Evolutionary conservation across 495 filamentous ascomycete species (phyloP).

Genomic region (Sporormia fimetaria): DNA sequence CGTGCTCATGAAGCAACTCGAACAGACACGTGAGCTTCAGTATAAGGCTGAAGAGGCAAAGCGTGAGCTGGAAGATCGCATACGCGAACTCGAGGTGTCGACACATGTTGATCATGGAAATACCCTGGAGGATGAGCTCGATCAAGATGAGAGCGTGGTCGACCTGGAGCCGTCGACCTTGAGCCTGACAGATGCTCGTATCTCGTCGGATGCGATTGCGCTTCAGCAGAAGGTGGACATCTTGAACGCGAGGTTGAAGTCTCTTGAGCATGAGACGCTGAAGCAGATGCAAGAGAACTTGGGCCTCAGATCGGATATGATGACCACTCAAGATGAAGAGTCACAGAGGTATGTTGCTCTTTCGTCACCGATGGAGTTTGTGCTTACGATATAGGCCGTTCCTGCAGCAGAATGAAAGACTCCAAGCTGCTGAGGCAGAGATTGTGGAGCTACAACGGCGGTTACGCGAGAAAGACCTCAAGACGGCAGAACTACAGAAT

Average conservation of each 20-base stretch:
- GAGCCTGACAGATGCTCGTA: slow-evolving; percentile 1
- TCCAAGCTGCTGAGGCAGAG: slow-evolving; percentile 28
- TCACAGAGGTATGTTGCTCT: slow-evolving; percentile 9
- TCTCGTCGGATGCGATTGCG: slow-evolving; percentile 18
- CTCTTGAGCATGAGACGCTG: slow-evolving; percentile 28
- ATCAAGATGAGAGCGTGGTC: slow-evolving; percentile 8
- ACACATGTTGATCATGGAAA: slow-evolving; percentile 9
- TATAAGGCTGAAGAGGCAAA: slow-evolving; percentile 44
- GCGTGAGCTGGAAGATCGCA: slow-evolving; percentile 42
- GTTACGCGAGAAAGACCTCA: slow-evolving; percentile 21
- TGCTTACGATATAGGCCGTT: slow-evolving; percentile 19
- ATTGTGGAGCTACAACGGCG: slow-evolving; percentile 14
- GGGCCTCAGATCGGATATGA: slow-evolving; percentile 25
- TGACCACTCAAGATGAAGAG: slow-evolving; percentile 17
- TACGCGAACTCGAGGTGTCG: slow-evolving; percentile 39
- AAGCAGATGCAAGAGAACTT: slow-evolving; percentile 30
- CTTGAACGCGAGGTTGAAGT: slow-evolving; percentile 16
- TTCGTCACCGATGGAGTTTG: neutral
- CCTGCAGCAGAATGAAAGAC: slow-evolving; percentile 23
- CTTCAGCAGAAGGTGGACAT: slow-evolving; percentile 28
- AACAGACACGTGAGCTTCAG: slow-evolving; percentile 45
- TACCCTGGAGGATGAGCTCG: slow-evolving; percentile 23
- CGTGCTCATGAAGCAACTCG: slow-evolving; percentile 42
- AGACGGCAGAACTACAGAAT: slow-evolving; percentile 33
- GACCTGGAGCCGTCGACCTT: slow-evolving; percentile 9